Percentiles rank a stretch among this genome's conserved stretches.
phyloP scores from a whole-genome alignment of 2,329 filamentous ascomycete species.

The Decorospora gaudefroyi region DNA sequence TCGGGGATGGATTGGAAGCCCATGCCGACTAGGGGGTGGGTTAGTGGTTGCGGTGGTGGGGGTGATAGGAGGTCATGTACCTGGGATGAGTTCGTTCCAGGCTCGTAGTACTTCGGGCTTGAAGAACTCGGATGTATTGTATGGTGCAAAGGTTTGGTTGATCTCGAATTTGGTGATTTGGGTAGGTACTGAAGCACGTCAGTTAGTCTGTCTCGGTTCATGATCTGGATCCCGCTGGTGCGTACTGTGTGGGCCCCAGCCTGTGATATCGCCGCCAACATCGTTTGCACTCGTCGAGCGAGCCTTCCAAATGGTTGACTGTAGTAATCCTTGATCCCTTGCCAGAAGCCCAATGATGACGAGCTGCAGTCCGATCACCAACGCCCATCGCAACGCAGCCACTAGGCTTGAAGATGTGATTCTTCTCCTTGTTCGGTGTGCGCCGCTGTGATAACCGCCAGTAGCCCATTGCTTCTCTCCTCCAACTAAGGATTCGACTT shows the following conservation, averaged over 20 bases:
- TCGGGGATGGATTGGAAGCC: constrained; percentile 40
- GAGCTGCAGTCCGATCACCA: constrained; percentile 39
- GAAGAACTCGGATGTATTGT: constrained; percentile 46
- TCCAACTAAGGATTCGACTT: constrained; percentile 41
- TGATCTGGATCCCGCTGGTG: neutral
- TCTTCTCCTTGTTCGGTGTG: constrained; percentile 26
- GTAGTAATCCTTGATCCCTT: constrained; percentile 37
- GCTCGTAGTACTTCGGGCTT: constrained; percentile 37
- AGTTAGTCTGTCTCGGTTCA: constrained; percentile 9
- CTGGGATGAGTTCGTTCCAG: constrained; percentile 42
- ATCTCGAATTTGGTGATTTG: constrained; percentile 42
- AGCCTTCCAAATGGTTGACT: constrained; percentile 24
- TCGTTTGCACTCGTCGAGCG: constrained; percentile 34
- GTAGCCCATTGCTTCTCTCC: constrained; percentile 35
- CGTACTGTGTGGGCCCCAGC: constrained; percentile 41
- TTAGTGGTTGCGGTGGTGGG: neutral
- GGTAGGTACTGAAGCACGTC: constrained; percentile 30
- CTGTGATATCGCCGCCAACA: constrained; percentile 42
- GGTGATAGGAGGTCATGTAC: constrained; percentile 8
- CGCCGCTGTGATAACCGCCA: constrained; percentile 23
- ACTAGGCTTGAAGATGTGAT: constrained; percentile 18
- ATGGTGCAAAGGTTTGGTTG: constrained; percentile 44
- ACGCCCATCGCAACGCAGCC: constrained; percentile 33
- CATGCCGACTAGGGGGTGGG: constrained; percentile 32
- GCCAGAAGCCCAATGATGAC: constrained; percentile 39